Evolutionary conservation across 139 green algal species (phyloP), one percentile per base, ranked within the genome.

Genomic region (Picochlorum sp.): DNA sequence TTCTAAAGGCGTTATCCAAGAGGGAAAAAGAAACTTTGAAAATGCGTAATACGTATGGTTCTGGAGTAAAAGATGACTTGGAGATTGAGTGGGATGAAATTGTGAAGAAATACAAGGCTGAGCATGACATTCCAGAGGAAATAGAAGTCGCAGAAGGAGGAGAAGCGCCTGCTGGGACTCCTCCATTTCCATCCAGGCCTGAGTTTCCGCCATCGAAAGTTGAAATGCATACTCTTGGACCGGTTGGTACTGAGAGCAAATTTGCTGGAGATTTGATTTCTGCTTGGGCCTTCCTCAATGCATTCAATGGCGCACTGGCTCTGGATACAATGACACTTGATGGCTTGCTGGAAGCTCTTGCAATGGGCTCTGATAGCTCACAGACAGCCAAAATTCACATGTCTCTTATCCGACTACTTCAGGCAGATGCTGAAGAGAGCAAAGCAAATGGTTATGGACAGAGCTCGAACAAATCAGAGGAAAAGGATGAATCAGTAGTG

Each of bases 61-160:
- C 43, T n/a, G 78, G 72, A 0, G 74, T 75, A 4, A 77, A 76
- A 7, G 86, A 94, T 61, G 86, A 94, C 50, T 43, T 79, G 31
- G 84, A 93, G 5, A 33, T 94, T 1, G 86, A 94, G 56, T 81
- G 72, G 70, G 73, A 85, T 20, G 47, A 40, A 25, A 63, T 93
- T 7, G 32, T 87, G 24, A 52, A 72, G 2, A 41, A 54, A 4
- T 68, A 72, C 14, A 61, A 60, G 7, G 45, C 49, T 13, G 33
- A 50, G 4, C 54, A 70, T 49, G 44, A 59, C 6, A 41, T 72
- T 52, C 30, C 50, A 9, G 22, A 39, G 36, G 24, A 12, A 7
- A 12, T 31, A n/a, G 44, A 53, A 32, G 7, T 31, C 30, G 44
- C 0, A n/a, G 44, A 53, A 31, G 44, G 54, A 14, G 33, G 25